phyloP scores from a whole-genome alignment of 2,329 filamentous ascomycete species.

The Westerdykella sp. region DNA sequence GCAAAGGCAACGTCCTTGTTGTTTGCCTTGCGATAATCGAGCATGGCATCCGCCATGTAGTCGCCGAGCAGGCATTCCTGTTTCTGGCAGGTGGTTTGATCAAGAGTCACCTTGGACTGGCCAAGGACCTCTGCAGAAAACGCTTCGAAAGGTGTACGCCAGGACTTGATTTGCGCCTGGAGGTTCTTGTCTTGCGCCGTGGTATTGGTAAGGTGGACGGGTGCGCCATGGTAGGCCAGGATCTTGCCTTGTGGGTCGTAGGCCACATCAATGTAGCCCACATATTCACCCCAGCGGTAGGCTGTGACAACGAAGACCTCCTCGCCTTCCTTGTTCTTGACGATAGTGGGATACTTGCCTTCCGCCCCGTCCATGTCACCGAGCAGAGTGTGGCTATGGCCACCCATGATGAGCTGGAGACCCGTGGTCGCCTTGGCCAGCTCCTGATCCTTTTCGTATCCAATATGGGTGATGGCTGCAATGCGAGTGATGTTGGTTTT shows the following conservation, averaged over 20 bases:
- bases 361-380: conserved; percentile 53
- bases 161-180: conserved; percentile 53
- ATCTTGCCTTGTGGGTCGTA: conserved; percentile 57
- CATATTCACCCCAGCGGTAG: conserved; percentile 63
- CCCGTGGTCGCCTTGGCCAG: conserved; percentile 56
- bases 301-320: conserved; percentile 64
- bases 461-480: conserved; percentile 61
- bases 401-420: conserved; percentile 62
- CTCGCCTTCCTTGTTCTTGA: conserved; percentile 54
- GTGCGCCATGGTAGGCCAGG: conserved; percentile 57
- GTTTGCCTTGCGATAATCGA: conserved; percentile 52
- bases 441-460: conserved; percentile 57
- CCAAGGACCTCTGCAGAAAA: conserved; percentile 56
- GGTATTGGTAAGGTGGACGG: conserved; percentile 58
- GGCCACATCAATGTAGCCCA: conserved; percentile 61
- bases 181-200: conserved; percentile 53
- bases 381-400: conserved; percentile 54
- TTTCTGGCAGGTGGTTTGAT: conserved; percentile 53
- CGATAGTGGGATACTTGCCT: conserved; percentile 59
- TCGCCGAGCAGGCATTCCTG: conserved; percentile 49
- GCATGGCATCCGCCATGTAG: conserved; percentile 50
- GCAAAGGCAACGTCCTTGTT: conserved; percentile 49
- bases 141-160: conserved; percentile 56
- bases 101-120: conserved; percentile 49
- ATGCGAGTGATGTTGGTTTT: conserved; percentile 60